Evolutionary conservation across 306 rosid genomes (phyloP).

Genomic region (Gastrolobium villosum): DNA sequence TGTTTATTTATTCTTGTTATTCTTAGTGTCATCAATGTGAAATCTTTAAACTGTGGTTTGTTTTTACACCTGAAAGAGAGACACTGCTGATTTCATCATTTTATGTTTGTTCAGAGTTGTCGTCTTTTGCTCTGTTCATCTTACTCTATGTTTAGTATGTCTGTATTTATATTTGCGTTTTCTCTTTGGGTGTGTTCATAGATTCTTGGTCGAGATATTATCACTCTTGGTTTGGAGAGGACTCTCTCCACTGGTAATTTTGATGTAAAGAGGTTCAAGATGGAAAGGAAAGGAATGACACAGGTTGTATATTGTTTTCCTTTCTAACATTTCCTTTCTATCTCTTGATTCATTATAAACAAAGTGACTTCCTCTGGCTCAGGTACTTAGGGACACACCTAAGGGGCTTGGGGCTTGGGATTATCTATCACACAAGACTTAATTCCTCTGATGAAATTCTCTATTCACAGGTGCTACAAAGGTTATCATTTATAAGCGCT

Average conservation of each 20-base stretch:
- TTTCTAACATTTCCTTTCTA: background rate
- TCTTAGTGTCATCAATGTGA: background rate
- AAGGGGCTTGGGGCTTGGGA: background rate
- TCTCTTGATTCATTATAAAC: background rate
- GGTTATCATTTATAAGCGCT: constrained; percentile 81
- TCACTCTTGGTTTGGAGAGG: constrained; percentile 78
- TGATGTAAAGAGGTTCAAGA: constrained; percentile 80
- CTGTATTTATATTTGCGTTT: constrained; percentile 19
- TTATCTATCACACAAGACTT: background rate
- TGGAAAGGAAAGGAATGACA: constrained; percentile 92
- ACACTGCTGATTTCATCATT: constrained; percentile 12
- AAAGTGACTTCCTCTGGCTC: constrained; percentile 2
- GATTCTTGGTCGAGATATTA: constrained; percentile 49
- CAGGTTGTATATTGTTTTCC: constrained; percentile 64
- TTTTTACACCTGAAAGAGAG: constrained; percentile 24
- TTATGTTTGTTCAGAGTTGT: constrained; percentile 29
- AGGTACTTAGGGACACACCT: background rate
- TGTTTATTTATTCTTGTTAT: constrained; percentile 27
- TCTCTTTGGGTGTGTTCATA: constrained; percentile 40
- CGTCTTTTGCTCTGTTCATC: constrained; percentile 18
- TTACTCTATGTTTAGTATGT: constrained; percentile 9
- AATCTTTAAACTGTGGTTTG: constrained; percentile 15
- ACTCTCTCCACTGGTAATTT: constrained; percentile 93
- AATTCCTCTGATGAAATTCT: constrained; percentile 39
- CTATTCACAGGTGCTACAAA: constrained; percentile 68